These are phyloP conservation scores for Cordyceps sp. DNA, from an alignment of 2,329 filamentous ascomycete genomes.

Conservation along the genomic window DNA sequence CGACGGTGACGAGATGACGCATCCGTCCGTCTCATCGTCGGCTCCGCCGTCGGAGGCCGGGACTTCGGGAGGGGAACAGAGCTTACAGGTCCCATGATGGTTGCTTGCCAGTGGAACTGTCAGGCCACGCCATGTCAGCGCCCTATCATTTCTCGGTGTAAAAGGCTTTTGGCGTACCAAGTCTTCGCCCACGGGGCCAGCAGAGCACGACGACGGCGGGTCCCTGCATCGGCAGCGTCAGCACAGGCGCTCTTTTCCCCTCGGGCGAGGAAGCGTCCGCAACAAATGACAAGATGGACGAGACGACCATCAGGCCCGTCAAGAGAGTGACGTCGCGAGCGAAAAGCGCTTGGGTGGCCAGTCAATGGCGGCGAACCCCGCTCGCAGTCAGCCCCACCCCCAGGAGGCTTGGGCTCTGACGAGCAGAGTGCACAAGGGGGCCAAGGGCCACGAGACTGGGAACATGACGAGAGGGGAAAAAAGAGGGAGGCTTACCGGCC, in stretches of 20 bases:
- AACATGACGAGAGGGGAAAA: neutral
- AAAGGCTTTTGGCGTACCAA: slow-evolving; percentile 49
- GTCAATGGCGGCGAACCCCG: slow-evolving; percentile 20
- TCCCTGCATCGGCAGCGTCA: slow-evolving; percentile 43
- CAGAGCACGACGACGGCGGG: slow-evolving; percentile 96
- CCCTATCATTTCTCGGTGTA: neutral
- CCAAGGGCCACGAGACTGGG: neutral
- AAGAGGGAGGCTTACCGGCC: slow-evolving; percentile 51
- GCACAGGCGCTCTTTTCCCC: neutral
- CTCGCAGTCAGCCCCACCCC: slow-evolving; percentile 20
- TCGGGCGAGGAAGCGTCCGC: neutral
- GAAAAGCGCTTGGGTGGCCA: too few relatives aligned
- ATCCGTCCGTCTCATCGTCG: too few relatives aligned
- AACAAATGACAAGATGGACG: neutral
- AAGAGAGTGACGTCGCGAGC: slow-evolving; percentile 3
- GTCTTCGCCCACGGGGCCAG: slow-evolving; percentile 92
- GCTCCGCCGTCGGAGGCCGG: too few relatives aligned
- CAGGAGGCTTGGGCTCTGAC: slow-evolving; percentile 13
- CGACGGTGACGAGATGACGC: too few relatives aligned
- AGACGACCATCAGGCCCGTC: neutral
- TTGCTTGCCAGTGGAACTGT: slow-evolving; percentile 99
- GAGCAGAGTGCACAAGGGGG: slow-evolving; percentile 4
- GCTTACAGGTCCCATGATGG: slow-evolving; percentile 97
- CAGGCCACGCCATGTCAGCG: neutral
- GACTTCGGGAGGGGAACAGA: too few relatives aligned